phyloP scores from a whole-genome alignment of 257 asterid genomes.

The Salvia rosmarinus region DNA sequence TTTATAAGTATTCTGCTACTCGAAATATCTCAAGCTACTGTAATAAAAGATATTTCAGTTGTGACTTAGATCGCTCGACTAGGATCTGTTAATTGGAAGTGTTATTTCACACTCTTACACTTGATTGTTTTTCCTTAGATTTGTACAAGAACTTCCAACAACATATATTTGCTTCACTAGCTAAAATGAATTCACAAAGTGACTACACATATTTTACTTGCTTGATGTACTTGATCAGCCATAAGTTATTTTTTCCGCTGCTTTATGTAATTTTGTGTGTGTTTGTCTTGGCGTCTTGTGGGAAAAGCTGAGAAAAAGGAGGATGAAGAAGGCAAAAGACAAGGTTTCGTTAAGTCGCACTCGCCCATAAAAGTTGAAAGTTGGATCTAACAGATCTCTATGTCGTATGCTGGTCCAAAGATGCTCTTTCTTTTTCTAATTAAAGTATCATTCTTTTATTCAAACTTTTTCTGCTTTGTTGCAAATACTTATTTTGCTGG shows the following conservation, averaged over 20 bases:
- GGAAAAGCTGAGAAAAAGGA: conserved; percentile 10
- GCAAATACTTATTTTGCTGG: conserved; percentile 15
- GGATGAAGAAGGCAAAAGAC: conserved; percentile 14
- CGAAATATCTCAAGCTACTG: too few relatives aligned
- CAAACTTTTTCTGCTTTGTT: conserved; percentile 6
- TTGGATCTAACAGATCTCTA: conserved; percentile 35
- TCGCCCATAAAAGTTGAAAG: conserved; percentile 22
- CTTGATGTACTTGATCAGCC: neutral
- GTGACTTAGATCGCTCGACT: neutral
- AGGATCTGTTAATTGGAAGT: conserved; percentile 16
- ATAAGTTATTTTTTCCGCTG: conserved; percentile 2
- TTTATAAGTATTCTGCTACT: neutral
- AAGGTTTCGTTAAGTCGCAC: conserved; percentile 10
- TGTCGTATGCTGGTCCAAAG: conserved; percentile 31
- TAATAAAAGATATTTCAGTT: too few relatives aligned
- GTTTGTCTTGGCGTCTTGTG: neutral
- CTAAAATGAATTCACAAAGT: too few relatives aligned
- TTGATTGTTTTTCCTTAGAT: too few relatives aligned
- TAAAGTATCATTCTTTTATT: neutral
- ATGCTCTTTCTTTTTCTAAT: conserved; percentile 14
- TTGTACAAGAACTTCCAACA: too few relatives aligned
- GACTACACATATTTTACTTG: neutral
- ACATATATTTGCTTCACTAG: too few relatives aligned
- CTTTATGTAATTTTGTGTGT: neutral
- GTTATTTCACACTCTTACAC: neutral